Evolutionary conservation across 176 grass and related monocot species (phyloP).

Genomic region (Calamus simplicifolius): DNA sequence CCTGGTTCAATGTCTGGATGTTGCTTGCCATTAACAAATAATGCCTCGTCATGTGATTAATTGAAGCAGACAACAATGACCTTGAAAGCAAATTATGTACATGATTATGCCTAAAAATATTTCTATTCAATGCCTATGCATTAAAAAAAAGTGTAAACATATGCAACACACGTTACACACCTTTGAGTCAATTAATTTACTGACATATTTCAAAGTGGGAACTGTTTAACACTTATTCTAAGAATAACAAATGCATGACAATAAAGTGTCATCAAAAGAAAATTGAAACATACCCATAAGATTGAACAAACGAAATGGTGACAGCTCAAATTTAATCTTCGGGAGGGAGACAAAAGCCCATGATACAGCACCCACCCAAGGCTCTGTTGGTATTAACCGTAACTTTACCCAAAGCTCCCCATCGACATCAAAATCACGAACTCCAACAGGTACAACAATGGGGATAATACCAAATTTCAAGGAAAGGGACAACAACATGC

Average conservation of each 20-base stretch:
- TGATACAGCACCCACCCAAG: slow-evolving; percentile 87
- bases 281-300: slow-evolving; percentile 59
- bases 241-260: background rate
- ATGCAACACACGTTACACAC: too few relatives aligned
- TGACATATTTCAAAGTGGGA: too few relatives aligned
- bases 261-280: slow-evolving; percentile 2
- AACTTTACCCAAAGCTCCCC: slow-evolving; percentile 96
- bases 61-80: too few relatives aligned
- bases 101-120: too few relatives aligned
- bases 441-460: slow-evolving; percentile 70
- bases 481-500: slow-evolving; percentile 77
- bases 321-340: slow-evolving; percentile 88
- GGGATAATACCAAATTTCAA: slow-evolving; percentile 72
- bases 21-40: too few relatives aligned
- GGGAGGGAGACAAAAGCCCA: slow-evolving; percentile 97
- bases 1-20: too few relatives aligned
- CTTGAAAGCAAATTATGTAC: too few relatives aligned
- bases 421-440: slow-evolving; percentile 94
- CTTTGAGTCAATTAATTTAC: too few relatives aligned
- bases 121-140: too few relatives aligned
- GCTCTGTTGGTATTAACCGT: slow-evolving; percentile 79
- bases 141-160: too few relatives aligned
- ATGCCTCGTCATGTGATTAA: too few relatives aligned
- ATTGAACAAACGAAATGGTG: slow-evolving; percentile 80
- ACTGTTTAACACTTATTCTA: too few relatives aligned